Evolutionary conservation across 306 rosid species (phyloP).

Genomic region (Quercus agrifolia): DNA sequence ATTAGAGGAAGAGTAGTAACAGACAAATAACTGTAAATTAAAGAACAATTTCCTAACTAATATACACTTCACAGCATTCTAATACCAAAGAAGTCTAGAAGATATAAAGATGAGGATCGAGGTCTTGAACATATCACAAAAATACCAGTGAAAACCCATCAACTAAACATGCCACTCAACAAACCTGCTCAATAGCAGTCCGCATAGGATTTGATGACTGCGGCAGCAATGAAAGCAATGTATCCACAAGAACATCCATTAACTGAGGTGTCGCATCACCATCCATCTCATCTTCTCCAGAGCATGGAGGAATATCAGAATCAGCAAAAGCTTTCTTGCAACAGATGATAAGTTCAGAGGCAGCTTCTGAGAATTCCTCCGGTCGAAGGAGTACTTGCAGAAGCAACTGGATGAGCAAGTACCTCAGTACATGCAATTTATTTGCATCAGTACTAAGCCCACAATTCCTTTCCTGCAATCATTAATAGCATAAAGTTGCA

Average conservation of each 20-base stretch:
- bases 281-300: constrained; percentile 62
- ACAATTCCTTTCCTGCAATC: constrained; percentile 70
- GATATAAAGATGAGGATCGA: background rate
- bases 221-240: constrained; percentile 88
- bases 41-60: no score
- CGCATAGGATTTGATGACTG: constrained; percentile 86
- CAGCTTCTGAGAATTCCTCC: constrained; percentile 81
- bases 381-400: constrained; percentile 85
- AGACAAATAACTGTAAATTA: no score
- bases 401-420: constrained; percentile 86
- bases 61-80: no score
- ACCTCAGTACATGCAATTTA: constrained; percentile 67
- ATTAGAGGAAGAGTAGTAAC: no score
- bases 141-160: constrained; percentile 3
- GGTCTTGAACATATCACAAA: background rate
- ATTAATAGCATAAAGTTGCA: background rate
- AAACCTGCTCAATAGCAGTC: constrained; percentile 91
- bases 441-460: constrained; percentile 46
- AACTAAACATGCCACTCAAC: constrained; percentile 7
- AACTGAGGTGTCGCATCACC: constrained; percentile 60
- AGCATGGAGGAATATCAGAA: constrained; percentile 54
- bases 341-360: constrained; percentile 75
- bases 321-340: constrained; percentile 67
- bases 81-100: background rate
- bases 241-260: constrained; percentile 93